These are phyloP conservation scores for Xerocomellus chrysenteron DNA, from an alignment of 768 basidiomycete genomes.

Conservation along the genomic window DNA sequence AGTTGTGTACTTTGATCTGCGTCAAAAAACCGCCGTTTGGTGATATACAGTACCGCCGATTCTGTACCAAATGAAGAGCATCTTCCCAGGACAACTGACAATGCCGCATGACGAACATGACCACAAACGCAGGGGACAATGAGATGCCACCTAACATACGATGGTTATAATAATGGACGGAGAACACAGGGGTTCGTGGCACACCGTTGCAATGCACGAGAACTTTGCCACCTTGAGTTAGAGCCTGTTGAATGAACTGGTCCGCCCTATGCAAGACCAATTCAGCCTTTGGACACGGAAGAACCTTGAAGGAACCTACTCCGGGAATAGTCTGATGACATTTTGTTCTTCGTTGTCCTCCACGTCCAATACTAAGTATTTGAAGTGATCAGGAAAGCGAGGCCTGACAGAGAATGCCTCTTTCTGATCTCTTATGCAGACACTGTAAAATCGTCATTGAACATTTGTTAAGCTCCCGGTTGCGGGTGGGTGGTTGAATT, in stretches of 20 bases:
- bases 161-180: neutral
- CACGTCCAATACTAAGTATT: constrained; percentile 80
- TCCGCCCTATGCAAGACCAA: constrained; percentile 54
- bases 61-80: constrained; percentile 84
- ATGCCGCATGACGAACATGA: constrained; percentile 92
- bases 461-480: neutral
- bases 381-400: constrained; percentile 76
- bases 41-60: constrained; percentile 89
- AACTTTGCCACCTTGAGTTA: constrained; percentile 62
- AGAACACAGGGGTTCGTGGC: neutral
- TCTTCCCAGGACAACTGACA: constrained; percentile 84
- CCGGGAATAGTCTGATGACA: constrained; percentile 86
- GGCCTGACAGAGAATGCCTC: constrained; percentile 89
- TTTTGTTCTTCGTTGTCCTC: constrained; percentile 95
- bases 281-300: neutral
- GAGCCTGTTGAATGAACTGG: constrained; percentile 67
- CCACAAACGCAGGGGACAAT: constrained; percentile 83
- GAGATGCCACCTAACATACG: constrained; percentile 71
- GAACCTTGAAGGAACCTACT: constrained; percentile 42
- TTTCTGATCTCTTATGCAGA: constrained; percentile 86
- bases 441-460: constrained; percentile 40
- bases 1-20: constrained; percentile 73
- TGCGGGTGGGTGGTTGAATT: neutral
- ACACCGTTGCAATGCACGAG: constrained; percentile 88
- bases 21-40: constrained; percentile 90